Evolutionary conservation across 2,329 filamentous ascomycete species (phyloP), one percentile per base, ranked within the genome.

Genomic region (Sporothrix inflata): DNA sequence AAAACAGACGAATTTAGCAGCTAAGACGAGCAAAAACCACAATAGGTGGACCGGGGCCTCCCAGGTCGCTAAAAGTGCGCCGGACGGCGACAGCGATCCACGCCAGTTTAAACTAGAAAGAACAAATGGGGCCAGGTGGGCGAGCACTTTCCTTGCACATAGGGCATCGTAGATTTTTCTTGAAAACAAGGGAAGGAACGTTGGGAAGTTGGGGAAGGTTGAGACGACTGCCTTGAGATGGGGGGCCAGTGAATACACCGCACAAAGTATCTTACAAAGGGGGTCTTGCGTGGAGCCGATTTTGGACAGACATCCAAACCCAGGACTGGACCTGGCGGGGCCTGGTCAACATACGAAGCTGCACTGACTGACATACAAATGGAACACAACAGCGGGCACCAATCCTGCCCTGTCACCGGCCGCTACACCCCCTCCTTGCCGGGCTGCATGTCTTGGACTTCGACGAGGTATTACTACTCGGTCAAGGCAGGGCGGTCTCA

Each of bases 51-150:
- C 57, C n/a, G 57, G 57, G 57, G 57, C 57, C 57, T 63, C 38
- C 57, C 57, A 61, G 57, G 57, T 61, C 34, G n/a, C 57, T 61
- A 40, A 61, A 61, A 61, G 34, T n/a, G 57, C 57, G 11, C 57
- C n/a, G 60, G 38, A 42, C 60, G 11, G 8, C n/a, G n/a, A 63
- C 38, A 42, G 38, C 21, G 34, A 38, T n/a, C 60, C 34, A 60
- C 57, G 57, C 38, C 38, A 42, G 60, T 27, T 27, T n/a, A 45
- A 63, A 24, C n/a, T 42, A 38, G 34, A 40, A 19, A 21, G 24
- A 8, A 21, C 34, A n/a, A 63, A 63, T 45, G n/a, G 53, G 53
- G 27, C 27, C n/a, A n/a, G 12, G 8, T 16, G 8, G 27, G 8
- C 53, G 19, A 12, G 53, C 27, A 57, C 53, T n/a, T 57, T 57